Evolutionary conservation across 805 yeast genomes (phyloP).

Genomic region (Tetrapisispora arboricola): DNA sequence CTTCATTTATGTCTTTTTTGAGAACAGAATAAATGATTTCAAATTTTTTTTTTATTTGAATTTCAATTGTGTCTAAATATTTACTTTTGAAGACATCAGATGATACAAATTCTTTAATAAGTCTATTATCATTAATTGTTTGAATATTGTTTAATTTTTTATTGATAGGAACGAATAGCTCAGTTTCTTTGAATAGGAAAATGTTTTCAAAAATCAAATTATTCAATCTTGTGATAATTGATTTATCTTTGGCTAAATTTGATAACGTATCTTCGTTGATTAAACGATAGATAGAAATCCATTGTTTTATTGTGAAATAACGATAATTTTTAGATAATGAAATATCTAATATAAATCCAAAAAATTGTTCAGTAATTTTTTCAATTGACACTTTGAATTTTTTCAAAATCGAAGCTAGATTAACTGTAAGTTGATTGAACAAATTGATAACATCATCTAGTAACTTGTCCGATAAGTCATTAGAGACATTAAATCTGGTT

Average conservation of each 20-base stretch:
- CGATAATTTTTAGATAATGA: constrained; percentile 5
- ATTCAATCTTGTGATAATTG: constrained; percentile 3
- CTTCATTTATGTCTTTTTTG: background rate
- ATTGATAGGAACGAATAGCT: background rate
- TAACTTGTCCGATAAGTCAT: constrained; percentile 6
- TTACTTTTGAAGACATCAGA: constrained; percentile 1
- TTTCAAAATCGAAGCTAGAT: background rate
- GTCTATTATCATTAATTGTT: background rate
- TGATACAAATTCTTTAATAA: constrained; percentile 6
- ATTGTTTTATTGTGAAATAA: constrained; percentile 11
- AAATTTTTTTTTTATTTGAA: background rate
- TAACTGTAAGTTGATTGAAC: constrained; percentile 7
- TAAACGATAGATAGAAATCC: constrained; percentile 15
- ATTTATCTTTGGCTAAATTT: constrained; percentile 10
- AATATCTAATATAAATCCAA: constrained; percentile 8
- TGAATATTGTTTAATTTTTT: background rate
- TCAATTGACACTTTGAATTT: constrained; percentile 7
- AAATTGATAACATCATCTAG: constrained; percentile 12
- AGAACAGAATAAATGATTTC: background rate
- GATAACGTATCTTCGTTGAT: constrained; percentile 3
- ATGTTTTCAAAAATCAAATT: constrained; percentile 8
- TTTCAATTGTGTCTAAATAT: constrained; percentile 1
- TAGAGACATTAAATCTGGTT: constrained; percentile 11
- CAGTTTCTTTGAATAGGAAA: constrained; percentile 5
- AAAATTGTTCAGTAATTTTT: constrained; percentile 7